Percentiles rank a stretch among this genome's conserved stretches.
Evolutionary conservation across 108 stramenopile species (phyloP).

Genomic region (Skeletonema potamos): DNA sequence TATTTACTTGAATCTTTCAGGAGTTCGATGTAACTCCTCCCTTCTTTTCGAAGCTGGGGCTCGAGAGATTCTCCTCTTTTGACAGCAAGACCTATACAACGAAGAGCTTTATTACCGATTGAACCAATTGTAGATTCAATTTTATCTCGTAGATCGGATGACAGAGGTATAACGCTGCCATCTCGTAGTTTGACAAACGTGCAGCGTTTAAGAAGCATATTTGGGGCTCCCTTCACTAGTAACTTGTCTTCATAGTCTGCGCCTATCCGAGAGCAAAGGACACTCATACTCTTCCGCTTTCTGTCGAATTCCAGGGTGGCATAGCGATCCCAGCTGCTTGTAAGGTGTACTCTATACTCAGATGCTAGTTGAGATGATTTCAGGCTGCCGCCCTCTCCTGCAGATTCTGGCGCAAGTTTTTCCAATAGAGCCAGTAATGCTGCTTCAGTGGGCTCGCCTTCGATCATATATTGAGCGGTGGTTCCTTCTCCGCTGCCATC

Average conservation of each 20-base stretch:
- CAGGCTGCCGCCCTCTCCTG: slow-evolving; percentile 2
- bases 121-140: slow-evolving; percentile 62
- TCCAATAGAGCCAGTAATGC: slow-evolving; percentile 88
- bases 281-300: slow-evolving; percentile 79
- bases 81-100: slow-evolving; percentile 90
- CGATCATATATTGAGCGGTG: slow-evolving; percentile 10
- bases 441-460: slow-evolving; percentile 98
- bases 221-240: slow-evolving; percentile 97
- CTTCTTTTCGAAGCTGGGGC: slow-evolving; percentile 31
- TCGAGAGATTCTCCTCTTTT: slow-evolving; percentile 68
- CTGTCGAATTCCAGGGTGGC: slow-evolving; percentile 96
- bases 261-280: slow-evolving; percentile 42
- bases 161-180: slow-evolving; percentile 71
- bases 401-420: slow-evolving; percentile 63
- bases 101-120: slow-evolving; percentile 84
- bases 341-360: slow-evolving; percentile 49
- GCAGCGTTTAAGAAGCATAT: slow-evolving; percentile 88
- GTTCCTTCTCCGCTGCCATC: not conserved
- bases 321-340: slow-evolving; percentile 34
- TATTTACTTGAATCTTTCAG: slow-evolving; percentile 73
- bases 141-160: slow-evolving; percentile 46
- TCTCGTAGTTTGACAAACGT: slow-evolving; percentile 73
- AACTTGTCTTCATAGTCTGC: slow-evolving; percentile 52
- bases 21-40: slow-evolving; percentile 40
- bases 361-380: slow-evolving; percentile 57